Evolutionary conservation across 23 red algal species (phyloP), one percentile per base, ranked within the genome.

Genomic region (Gracilariopsis chorda): DNA sequence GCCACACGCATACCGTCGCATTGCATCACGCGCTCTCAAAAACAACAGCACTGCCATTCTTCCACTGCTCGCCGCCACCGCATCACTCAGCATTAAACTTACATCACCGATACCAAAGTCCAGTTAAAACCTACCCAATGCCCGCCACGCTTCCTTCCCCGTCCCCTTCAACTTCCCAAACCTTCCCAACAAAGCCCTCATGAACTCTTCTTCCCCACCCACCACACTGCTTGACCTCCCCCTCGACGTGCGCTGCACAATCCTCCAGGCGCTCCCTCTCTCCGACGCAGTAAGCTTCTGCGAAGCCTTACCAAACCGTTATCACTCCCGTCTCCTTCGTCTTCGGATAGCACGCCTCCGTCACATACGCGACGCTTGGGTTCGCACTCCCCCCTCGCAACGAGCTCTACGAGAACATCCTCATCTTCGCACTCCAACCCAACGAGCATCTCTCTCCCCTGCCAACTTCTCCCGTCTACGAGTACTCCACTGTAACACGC

Each of bases 271-370:
- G 34, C 80, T 85, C n/a, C 44, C 80, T 1, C 62, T 85, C 39
- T 30, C 56, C 8, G 80, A 85, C 59, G 80, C 80, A 47, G 56
- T 85, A 32, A 67, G 28, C 44, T 59, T 85, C 57, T 36, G 57
- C 80, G 46, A 40, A 9, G 80, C 80, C 25, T 60, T 48, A 2
- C 80, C 80, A n/a, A 40, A 61, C 41, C 51, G 14, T 40, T 11
- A 48, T 47, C 80, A 85, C 56, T 67, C 56, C 37, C 30, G 21
- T 33, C 59, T 37, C 25, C 5, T 85, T 25, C 80, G 80, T 36
- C 3, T 2, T 2, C 80, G 80, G 25, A 60, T 85, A 28, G 37
- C 59, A 14, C 33, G 57, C 17, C 59, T 85, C 20, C 59, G 57
- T 25, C 80, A 40, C n/a, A 28, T 85, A 35, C 60, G 60, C 39